Conservation (phyloP, 345 rosid species). For the Luvunga scandens region DNA sequence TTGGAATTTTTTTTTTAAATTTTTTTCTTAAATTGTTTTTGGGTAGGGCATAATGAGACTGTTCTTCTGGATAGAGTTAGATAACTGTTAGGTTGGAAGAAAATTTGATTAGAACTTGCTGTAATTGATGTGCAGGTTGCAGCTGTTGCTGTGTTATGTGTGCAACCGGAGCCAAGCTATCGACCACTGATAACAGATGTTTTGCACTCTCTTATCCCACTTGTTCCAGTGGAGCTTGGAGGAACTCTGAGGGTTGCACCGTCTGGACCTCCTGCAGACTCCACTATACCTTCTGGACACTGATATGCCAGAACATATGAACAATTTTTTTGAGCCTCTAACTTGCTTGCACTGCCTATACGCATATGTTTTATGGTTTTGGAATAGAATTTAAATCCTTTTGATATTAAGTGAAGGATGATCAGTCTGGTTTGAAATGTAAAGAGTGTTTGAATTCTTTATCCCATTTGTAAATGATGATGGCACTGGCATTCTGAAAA, state of each 20-base stretch:
- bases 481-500: background rate
- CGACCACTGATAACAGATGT: constrained; percentile 90
- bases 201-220: constrained; percentile 82
- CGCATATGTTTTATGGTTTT: background rate
- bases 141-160: constrained; percentile 87
- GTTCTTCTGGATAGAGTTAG: background rate
- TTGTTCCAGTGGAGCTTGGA: constrained; percentile 78
- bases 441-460: background rate
- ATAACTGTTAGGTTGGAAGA: background rate
- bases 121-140: constrained; percentile 64
- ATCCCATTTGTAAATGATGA: constrained; percentile 27
- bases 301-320: background rate
- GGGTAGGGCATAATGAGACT: background rate
- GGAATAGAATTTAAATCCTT: background rate
- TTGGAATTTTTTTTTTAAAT: background rate
- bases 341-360: background rate
- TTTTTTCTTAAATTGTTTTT: background rate
- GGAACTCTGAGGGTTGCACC: constrained; percentile 62
- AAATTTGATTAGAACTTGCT: background rate
- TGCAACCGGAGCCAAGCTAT: constrained; percentile 92
- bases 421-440: background rate
- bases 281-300: background rate
- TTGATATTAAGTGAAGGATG: background rate
- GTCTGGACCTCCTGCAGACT: constrained; percentile 15
- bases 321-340: background rate